phyloP scores from a whole-genome alignment of 2,329 filamentous ascomycete genomes.

The Zymoseptoria crescenta region DNA sequence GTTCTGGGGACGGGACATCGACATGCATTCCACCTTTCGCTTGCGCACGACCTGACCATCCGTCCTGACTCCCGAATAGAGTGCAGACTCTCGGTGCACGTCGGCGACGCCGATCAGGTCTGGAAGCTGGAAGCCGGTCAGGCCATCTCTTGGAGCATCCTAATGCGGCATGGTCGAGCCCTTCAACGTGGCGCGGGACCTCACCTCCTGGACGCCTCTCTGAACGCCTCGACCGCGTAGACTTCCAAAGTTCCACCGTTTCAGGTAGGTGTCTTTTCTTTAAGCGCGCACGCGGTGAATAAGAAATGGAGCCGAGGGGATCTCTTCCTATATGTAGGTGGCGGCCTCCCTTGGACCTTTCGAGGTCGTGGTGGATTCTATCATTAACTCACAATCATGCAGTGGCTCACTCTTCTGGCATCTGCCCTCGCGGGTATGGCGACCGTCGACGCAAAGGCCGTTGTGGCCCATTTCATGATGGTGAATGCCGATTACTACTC shows the following conservation, averaged over 20 bases:
- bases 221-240: neutral
- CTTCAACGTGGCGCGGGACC: neutral
- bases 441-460: constrained; percentile 7
- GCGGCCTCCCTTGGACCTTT: neutral
- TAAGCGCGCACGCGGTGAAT: neutral
- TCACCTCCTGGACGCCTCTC: neutral
- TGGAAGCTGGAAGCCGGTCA: neutral
- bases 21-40: neutral
- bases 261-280: neutral
- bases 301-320: neutral
- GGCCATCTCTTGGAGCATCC: neutral
- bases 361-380: neutral
- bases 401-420: constrained; percentile 6
- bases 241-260: neutral
- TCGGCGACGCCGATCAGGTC: neutral
- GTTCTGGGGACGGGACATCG: neutral
- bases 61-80: too few species aligned
- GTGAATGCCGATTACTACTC: constrained; percentile 6
- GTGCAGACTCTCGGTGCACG: neutral
- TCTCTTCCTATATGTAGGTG: neutral
- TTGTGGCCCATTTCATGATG: constrained; percentile 12
- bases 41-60: too few species aligned
- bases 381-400: constrained; percentile 1
- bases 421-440: constrained; percentile 7
- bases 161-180: neutral